Evolutionary conservation across 495 filamentous ascomycete species (phyloP).

Genomic region (Neurospora sp.): DNA sequence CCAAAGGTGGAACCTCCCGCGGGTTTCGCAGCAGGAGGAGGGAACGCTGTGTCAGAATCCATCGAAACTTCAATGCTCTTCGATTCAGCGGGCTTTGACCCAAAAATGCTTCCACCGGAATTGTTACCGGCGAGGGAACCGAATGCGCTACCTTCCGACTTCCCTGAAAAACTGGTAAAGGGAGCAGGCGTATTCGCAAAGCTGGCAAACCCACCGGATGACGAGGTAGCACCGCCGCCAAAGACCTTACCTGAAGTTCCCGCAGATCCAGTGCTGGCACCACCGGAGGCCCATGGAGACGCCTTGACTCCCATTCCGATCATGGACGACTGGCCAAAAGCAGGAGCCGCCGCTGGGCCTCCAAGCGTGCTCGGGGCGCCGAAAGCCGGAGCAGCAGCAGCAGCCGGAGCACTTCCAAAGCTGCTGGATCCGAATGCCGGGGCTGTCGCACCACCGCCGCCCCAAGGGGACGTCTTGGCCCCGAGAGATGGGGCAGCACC

Average conservation of each 20-base stretch:
- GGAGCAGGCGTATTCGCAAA: constrained; percentile 36
- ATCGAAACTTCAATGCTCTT: constrained; percentile 29
- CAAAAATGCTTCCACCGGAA: constrained; percentile 40
- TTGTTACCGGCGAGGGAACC: constrained; percentile 29
- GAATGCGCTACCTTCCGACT: constrained; percentile 39
- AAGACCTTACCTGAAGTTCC: constrained; percentile 20
- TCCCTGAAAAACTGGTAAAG: constrained; percentile 49
- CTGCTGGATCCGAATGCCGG: constrained; percentile 25
- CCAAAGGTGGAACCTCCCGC: constrained; percentile 43
- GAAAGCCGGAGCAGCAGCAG: constrained; percentile 27
- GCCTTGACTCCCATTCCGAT: constrained; percentile 18
- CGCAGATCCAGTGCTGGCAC: constrained; percentile 11
- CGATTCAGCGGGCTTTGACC: constrained; percentile 27
- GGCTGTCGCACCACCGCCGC: constrained; percentile 22
- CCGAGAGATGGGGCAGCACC: constrained; percentile 29
- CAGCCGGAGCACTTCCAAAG: constrained; percentile 28
- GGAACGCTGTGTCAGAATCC: constrained; percentile 33
- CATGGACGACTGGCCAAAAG: constrained; percentile 43
- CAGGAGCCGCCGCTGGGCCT: constrained; percentile 21
- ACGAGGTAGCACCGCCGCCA: constrained; percentile 20
- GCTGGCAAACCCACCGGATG: constrained; percentile 43
- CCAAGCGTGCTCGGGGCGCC: constrained; percentile 37
- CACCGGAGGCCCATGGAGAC: constrained; percentile 35
- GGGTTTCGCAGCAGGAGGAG: constrained; percentile 19
- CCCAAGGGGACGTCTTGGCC: constrained; percentile 34